A percentile compares a stretch with the other conserved stretches of the same genome.
phyloP scores from a whole-genome alignment of 345 rosid species.

The Brassica rapa region DNA sequence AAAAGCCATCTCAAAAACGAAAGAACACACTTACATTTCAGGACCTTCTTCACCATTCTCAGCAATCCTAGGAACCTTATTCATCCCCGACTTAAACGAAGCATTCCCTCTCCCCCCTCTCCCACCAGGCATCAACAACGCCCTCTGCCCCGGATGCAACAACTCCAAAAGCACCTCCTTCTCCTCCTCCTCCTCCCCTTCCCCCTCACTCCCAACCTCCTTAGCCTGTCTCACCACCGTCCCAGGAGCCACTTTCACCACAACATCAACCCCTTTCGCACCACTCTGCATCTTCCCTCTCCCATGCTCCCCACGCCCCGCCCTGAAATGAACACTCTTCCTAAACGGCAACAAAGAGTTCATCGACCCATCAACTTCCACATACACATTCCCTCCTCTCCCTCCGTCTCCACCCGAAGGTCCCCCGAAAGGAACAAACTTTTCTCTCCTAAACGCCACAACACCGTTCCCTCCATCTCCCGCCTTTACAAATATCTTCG shows the following conservation, averaged over 20 bases:
- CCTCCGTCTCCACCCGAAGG: slow-evolving; percentile 98
- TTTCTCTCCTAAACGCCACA: slow-evolving; percentile 85
- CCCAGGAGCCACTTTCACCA: slow-evolving; percentile 88
- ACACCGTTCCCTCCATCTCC: slow-evolving; percentile 95
- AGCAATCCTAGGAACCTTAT: slow-evolving; percentile 86
- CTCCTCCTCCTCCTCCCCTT: slow-evolving; percentile 57
- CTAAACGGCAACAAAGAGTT: slow-evolving; percentile 83
- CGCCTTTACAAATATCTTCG: slow-evolving; percentile 76
- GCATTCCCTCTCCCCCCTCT: slow-evolving; percentile 98
- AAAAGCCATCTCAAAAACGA: slow-evolving; percentile 4
- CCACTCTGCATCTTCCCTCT: slow-evolving; percentile 75
- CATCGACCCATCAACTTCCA: slow-evolving; percentile 81
- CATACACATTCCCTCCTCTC: slow-evolving; percentile 82
- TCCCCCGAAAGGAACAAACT: slow-evolving; percentile 83
- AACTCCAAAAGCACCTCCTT: slow-evolving; percentile 83
- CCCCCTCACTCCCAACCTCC: slow-evolving; percentile 74
- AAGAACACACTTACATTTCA: slow-evolving; percentile 71
- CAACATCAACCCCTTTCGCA: slow-evolving; percentile 76
- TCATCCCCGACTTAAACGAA: slow-evolving; percentile 75
- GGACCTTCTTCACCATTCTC: slow-evolving; percentile 96
- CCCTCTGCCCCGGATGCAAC: slow-evolving; percentile 76
- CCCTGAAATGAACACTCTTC: slow-evolving; percentile 80
- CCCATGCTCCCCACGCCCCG: slow-evolving; percentile 78
- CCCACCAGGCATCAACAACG: slow-evolving; percentile 83
- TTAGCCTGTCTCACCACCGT: slow-evolving; percentile 74